These are phyloP conservation scores for Boletellus sp. DNA, from an alignment of 1,284 basidiomycete genomes.

Conservation along the genomic window DNA sequence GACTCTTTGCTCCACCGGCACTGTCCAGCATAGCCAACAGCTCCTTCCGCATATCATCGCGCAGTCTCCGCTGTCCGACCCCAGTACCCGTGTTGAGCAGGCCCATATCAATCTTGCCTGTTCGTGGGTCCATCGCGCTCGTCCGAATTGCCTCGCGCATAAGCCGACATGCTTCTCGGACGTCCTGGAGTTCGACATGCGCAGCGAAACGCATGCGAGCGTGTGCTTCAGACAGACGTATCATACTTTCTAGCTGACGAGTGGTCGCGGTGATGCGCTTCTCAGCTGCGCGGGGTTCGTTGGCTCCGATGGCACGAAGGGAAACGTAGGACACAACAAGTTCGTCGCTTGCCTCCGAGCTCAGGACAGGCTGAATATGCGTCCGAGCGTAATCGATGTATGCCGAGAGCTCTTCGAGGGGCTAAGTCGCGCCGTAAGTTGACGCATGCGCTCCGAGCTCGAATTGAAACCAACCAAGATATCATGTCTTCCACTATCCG, in stretches of 20 bases:
- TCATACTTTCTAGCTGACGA: constrained; percentile 95
- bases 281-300: constrained; percentile 81
- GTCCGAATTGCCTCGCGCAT: constrained; percentile 96
- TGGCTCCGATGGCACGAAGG: constrained; percentile 86
- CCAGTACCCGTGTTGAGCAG: constrained; percentile 93
- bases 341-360: constrained; percentile 80
- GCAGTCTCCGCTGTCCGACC: constrained; percentile 75
- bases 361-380: constrained; percentile 87
- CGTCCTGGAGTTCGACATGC: constrained; percentile 83
- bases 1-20: constrained; percentile 45
- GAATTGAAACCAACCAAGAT: constrained; percentile 60
- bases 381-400: constrained; percentile 94
- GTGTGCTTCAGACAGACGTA: constrained; percentile 95
- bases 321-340: constrained; percentile 90
- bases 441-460: background rate
- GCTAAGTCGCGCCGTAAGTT: constrained; percentile 43
- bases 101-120: constrained; percentile 95
- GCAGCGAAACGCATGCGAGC: constrained; percentile 92
- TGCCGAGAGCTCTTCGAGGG: constrained; percentile 84
- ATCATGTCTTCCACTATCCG: constrained; percentile 59
- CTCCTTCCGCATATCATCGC: constrained; percentile 83
- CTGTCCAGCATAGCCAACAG: constrained; percentile 66
- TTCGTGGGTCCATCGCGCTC: constrained; percentile 90
- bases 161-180: constrained; percentile 86
- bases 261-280: constrained; percentile 98